Base-by-base conservation (phyloP, 2,329 filamentous ascomycete species). In the Colletotrichum kahawae region DNA sequence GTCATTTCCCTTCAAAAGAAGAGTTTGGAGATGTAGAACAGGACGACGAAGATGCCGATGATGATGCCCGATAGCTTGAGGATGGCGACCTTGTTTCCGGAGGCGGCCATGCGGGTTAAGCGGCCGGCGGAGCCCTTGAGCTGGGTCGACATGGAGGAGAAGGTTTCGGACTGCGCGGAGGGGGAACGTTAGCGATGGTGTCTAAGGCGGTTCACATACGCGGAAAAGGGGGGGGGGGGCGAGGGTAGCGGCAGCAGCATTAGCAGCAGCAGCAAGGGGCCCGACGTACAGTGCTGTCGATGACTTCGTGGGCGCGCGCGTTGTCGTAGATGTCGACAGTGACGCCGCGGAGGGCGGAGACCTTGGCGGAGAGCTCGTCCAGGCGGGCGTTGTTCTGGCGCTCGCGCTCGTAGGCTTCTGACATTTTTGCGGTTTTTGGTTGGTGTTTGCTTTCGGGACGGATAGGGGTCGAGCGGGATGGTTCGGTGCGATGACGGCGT, bases 311-410 rank as follows among this genome's bases (percentile, higher is more conserved):
- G 96, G 95, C 92, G 74, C 95, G 92, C 65, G 97, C 97, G 83
- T 97, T 95, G 86, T 98, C 96, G 90, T 98, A 98, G 82, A 99
- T 99, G 87, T 99, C 95, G 78, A 98, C 92, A 56, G 97, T 99
- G 66, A 99, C 95, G 84, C 94, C 95, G 82, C 96, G 95, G 77
- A 99, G 91, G 67, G 95, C 95, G 21, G 95, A 95, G 70, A 98
- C 96, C 87, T 99, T 99, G 78, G 92, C 91, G 18, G 94, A 94
- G 48, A 99, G 93, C 83, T 98, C 95, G 81, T 96, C 93, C 71
- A 99, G 94, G 80, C 96, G 95, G 79, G 95, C 93, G 86, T 98
- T 98, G 88, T 99, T 99, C 86, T 99, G 97, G 83, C 91, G 90
- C 87, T 95, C 93, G 83, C 93, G 93, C 87, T 95, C 93, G 87